Conservation (phyloP, 2,329 filamentous ascomycete genomes). For the Xylaria hypoxylon region DNA sequence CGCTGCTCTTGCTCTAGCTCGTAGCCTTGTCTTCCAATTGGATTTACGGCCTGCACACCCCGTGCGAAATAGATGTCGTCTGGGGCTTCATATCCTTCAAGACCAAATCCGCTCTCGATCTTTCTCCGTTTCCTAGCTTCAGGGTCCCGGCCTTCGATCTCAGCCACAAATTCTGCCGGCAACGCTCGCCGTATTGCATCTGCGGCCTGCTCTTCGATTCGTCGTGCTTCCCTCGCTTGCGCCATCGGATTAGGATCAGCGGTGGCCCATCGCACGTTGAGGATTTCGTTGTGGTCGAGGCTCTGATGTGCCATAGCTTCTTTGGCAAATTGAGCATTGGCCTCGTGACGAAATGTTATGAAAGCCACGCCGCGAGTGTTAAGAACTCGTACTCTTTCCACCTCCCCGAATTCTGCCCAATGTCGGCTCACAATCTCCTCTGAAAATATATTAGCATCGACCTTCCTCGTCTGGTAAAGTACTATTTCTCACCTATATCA, state of each 20-base stretch:
- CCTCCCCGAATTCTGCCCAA: constrained; percentile 95
- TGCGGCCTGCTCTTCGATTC: constrained; percentile 95
- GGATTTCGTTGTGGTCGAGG: constrained; percentile 88
- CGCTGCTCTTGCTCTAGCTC: constrained; percentile 73
- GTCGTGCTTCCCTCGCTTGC: constrained; percentile 87
- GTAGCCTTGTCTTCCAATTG: constrained; percentile 66
- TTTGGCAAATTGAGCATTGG: constrained; percentile 90
- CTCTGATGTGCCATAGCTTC: constrained; percentile 97
- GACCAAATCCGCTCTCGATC: constrained; percentile 87
- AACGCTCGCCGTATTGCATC: constrained; percentile 90
- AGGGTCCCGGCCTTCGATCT: constrained; percentile 91
- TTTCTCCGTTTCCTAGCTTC: constrained; percentile 89
- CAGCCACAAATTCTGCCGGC: constrained; percentile 89
- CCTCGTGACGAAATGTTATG: constrained; percentile 92
- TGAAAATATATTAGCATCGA: constrained; percentile 22
- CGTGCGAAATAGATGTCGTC: constrained; percentile 93
- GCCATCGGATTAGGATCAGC: constrained; percentile 96
- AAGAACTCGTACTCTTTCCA: constrained; percentile 88
- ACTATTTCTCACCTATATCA: constrained; percentile 70
- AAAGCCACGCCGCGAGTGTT: constrained; percentile 93
- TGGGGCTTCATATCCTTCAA: constrained; percentile 92
- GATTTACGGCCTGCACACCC: constrained; percentile 75
- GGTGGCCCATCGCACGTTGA: constrained; percentile 98
- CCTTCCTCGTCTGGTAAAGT: background rate
- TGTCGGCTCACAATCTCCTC: constrained; percentile 95